These are phyloP conservation scores for Plasmopara viticola DNA, from an alignment of 352 stramenopile species.

Conservation along the genomic window DNA sequence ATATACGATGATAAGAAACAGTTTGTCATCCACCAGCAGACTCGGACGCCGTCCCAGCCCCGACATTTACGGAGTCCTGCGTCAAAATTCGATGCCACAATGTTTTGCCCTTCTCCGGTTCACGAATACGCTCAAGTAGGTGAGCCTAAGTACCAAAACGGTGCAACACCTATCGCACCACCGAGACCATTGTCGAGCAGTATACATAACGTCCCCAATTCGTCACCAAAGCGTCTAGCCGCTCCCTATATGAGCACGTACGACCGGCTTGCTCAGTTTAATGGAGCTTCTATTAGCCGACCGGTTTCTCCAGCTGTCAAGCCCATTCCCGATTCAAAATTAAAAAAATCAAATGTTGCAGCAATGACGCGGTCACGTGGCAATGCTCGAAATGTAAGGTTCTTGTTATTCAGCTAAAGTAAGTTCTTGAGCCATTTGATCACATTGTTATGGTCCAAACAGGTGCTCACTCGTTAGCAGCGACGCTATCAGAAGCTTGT, in stretches of 20 bases:
- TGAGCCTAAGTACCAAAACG: conserved; percentile 9
- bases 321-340: conserved; percentile 23
- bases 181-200: conserved; percentile 7
- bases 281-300: conserved; percentile 27
- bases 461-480: neutral
- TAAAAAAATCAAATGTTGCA: conserved; percentile 6
- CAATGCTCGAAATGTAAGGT: conserved; percentile 7
- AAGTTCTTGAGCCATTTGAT: neutral
- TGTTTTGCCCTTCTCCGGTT: conserved; percentile 47
- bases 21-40: conserved; percentile 57
- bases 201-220: conserved; percentile 13
- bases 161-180: conserved; percentile 4
- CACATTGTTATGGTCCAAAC: neutral
- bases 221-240: conserved; percentile 10
- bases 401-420: too few species aligned
- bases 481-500: neutral
- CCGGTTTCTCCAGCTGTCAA: conserved; percentile 31
- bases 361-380: conserved; percentile 1
- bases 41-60: conserved; percentile 23
- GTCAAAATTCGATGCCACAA: conserved; percentile 45
- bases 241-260: conserved; percentile 61
- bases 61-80: conserved; percentile 32
- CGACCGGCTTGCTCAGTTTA: conserved; percentile 50
- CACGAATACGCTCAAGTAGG: conserved; percentile 29
- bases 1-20: conserved; percentile 81